phyloP scores from a whole-genome alignment of 1,139 yeast species.

The Protomyces inouyei region DNA sequence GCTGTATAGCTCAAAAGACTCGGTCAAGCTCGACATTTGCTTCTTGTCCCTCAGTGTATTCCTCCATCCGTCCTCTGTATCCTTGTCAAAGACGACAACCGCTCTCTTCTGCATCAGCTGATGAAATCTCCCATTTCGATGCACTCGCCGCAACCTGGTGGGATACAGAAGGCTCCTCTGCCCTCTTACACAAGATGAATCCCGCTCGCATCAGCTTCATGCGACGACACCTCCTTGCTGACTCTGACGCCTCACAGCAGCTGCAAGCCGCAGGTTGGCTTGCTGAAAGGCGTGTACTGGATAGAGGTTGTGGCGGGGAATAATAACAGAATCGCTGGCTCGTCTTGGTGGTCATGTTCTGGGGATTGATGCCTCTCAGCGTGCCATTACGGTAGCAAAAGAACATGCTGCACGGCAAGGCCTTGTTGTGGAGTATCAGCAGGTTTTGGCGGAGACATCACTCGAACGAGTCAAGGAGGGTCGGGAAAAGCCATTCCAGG shows the following conservation, averaged over 20 bases:
- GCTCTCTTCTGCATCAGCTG: constrained; percentile 31
- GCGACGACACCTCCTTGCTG: too few species aligned
- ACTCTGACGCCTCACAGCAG: too few species aligned
- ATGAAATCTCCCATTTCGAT: constrained; percentile 75
- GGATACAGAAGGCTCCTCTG: constrained; percentile 89
- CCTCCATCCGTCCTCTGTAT: background rate
- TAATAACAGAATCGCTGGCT: constrained; percentile 86
- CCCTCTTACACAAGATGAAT: constrained; percentile 46
- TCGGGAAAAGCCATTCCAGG: constrained; percentile 51
- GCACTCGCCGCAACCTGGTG: constrained; percentile 89
- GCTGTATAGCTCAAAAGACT: background rate
- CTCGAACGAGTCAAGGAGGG: constrained; percentile 18
- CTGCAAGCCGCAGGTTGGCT: too few species aligned
- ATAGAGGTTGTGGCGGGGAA: too few species aligned
- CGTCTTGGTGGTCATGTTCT: constrained; percentile 62
- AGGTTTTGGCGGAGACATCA: constrained; percentile 54
- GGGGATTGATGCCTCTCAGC: constrained; percentile 82
- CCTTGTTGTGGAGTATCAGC: constrained; percentile 54
- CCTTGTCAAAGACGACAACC: background rate
- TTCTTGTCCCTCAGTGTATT: background rate
- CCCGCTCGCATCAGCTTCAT: too few species aligned
- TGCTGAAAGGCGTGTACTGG: constrained; percentile 68
- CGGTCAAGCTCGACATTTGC: background rate
- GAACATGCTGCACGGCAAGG: constrained; percentile 49
- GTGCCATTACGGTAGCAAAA: constrained; percentile 75